These are phyloP conservation scores for Neltuma alba DNA, from an alignment of 306 rosid species.

Conservation along the genomic window DNA sequence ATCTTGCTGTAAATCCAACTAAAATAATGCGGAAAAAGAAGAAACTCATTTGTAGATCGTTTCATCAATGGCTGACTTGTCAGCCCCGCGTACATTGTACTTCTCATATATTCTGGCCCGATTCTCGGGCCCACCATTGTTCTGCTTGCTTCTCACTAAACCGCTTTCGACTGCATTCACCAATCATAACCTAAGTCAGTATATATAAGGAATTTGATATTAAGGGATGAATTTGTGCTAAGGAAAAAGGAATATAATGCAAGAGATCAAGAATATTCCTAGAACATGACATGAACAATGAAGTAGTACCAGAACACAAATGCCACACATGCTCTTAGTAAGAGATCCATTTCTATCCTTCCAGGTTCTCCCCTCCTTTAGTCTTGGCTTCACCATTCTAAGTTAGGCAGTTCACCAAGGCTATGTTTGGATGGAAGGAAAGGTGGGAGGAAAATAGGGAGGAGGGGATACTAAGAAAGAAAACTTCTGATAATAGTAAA, in stretches of 20 bases:
- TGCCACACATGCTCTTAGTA: neutral
- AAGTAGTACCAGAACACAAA: conserved; percentile 5
- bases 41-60: neutral
- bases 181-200: neutral
- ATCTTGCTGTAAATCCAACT: neutral
- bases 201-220: too few relatives aligned
- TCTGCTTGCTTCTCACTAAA: conserved; percentile 77
- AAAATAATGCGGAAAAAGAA: neutral
- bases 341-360: neutral
- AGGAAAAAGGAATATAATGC: neutral
- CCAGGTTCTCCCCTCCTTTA: neutral
- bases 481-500: too few relatives aligned
- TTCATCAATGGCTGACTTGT: conserved; percentile 62
- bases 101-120: conserved; percentile 64
- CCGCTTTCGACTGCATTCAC: conserved; percentile 67
- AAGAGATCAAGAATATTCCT: neutral
- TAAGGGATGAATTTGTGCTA: too few relatives aligned
- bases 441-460: too few relatives aligned
- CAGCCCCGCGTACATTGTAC: conserved; percentile 59
- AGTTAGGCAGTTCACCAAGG: neutral
- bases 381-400: neutral
- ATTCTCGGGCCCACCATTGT: conserved; percentile 78
- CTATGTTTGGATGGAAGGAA: too few relatives aligned
- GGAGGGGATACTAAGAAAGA: too few relatives aligned
- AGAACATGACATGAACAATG: too few relatives aligned